Evolutionary conservation across 2,329 filamentous ascomycete species (phyloP), one percentile per base, ranked within the genome.

Genomic region (Cadophora gregata): DNA sequence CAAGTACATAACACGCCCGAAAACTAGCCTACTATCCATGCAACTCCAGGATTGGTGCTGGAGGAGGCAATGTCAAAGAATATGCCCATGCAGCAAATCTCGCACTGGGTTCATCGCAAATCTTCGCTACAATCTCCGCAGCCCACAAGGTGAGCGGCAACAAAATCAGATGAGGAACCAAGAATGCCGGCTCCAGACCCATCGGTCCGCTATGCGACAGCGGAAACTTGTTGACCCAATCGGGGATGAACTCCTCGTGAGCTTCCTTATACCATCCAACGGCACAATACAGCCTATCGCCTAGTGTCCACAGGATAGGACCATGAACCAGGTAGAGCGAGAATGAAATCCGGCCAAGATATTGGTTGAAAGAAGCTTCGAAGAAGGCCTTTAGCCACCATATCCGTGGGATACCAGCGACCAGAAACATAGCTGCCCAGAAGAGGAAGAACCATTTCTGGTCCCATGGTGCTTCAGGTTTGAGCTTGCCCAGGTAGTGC

Each of bases 361-460:
- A 88, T 73, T 88, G 88, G 72, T 83, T 86, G 72, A 88, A 83
- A 21, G 79, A 79, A 0, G 79, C 80, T 75, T 88, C 87, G 71
- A 90, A 89, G 73, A 89, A 86, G 2, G 77, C 69, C 76, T 83
- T 85, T 19, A 90, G 79, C 82, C 82, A 85, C 4, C 77, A 72
- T n/a, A 91, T 81, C n/a, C 84, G 85, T 7, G 85, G 84, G 2
- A 86, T 79, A 0, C 83, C 81, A 0, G 84, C 79, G 0, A 92
- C 83, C 0, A 89, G 75, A 62, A 88, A 81, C 27, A 81, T 79
- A 0, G 88, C 82, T 0, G 87, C 88, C 79, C 83, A 86, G 74
- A 88, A 88, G 2, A 90, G 81, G 74, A 83, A 90, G 77, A 90
- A 90, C 87, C 87, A 90, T 76, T 90, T 90, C 74, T 82, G 84